A percentile compares a stretch with the other conserved stretches of the same genome.
Evolutionary conservation across 352 stramenopile species (phyloP).

Genomic region (Thraustotheca clavata): DNA sequence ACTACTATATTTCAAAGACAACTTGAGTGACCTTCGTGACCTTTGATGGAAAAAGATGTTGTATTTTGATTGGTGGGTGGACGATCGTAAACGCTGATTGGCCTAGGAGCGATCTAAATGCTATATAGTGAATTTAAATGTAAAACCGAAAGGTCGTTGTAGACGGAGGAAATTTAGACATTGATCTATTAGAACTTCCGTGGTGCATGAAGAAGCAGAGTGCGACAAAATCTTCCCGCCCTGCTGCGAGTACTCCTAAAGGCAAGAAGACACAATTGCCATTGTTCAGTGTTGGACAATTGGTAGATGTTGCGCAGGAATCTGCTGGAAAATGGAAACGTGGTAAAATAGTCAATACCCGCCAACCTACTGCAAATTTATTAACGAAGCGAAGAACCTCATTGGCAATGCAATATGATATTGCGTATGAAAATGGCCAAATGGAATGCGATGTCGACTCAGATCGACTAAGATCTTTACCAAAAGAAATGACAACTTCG

Average conservation of each 20-base stretch:
- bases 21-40: too few relatives aligned
- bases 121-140: not conserved
- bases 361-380: not conserved
- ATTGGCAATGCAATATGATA: conserved; percentile 4
- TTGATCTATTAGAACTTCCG: not conserved
- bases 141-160: not conserved
- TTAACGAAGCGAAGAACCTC: not conserved
- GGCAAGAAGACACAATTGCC: not conserved
- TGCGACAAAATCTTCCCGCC: not conserved
- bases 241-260: not conserved
- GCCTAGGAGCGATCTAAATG: not conserved
- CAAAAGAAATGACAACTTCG: not conserved
- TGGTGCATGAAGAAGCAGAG: not conserved
- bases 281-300: not conserved
- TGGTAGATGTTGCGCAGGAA: conserved; percentile 18
- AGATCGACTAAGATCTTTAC: not conserved
- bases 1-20: too few relatives aligned
- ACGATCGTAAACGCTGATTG: not conserved
- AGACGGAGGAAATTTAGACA: not conserved
- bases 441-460: conserved; percentile 20
- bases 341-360: conserved; percentile 8
- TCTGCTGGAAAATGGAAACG: conserved; percentile 19
- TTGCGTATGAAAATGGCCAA: conserved; percentile 16
- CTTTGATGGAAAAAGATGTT: too few relatives aligned
- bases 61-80: not conserved